phyloP scores from a whole-genome alignment of 192 early-diverging fungal species.

The Obelidium mucronatum region DNA sequence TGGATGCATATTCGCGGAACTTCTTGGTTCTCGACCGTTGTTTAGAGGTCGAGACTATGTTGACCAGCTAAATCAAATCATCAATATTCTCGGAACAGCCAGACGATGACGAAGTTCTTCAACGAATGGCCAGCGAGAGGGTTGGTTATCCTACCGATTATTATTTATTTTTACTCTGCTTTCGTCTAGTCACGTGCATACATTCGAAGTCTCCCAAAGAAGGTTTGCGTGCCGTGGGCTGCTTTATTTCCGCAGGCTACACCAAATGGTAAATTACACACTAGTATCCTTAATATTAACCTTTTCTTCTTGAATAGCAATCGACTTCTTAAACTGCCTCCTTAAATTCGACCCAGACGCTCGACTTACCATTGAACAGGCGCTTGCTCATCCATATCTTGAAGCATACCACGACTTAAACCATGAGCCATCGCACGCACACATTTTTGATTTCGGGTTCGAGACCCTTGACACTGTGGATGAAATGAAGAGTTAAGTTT shows the following conservation, averaged over 20 bases:
- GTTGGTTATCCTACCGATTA: no score
- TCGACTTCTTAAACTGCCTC: slow-evolving; percentile 87
- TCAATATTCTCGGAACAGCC: slow-evolving; percentile 95
- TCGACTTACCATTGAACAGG: slow-evolving; percentile 92
- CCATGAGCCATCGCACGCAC: slow-evolving; percentile 80
- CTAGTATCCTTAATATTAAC: not conserved
- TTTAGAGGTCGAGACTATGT: slow-evolving; percentile 98
- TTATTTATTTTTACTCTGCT: not conserved
- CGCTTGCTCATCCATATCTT: slow-evolving; percentile 92
- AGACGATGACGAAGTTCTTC: slow-evolving; percentile 83
- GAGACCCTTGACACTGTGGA: slow-evolving; percentile 77
- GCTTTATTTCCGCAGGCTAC: slow-evolving; percentile 88
- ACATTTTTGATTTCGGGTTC: slow-evolving; percentile 84
- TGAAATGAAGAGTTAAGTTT: slow-evolving; percentile 76
- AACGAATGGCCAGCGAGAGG: slow-evolving; percentile 89
- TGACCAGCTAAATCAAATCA: slow-evolving; percentile 98
- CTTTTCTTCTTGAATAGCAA: slow-evolving; percentile 55
- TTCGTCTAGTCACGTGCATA: slow-evolving; percentile 93
- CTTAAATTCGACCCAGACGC: slow-evolving; percentile 92
- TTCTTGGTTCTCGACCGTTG: slow-evolving; percentile 89
- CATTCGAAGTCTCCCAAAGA: slow-evolving; percentile 88
- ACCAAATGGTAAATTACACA: slow-evolving; percentile 47
- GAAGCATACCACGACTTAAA: slow-evolving; percentile 90
- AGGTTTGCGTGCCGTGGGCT: slow-evolving; percentile 87
- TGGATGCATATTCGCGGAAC: slow-evolving; percentile 99